Base-by-base conservation (phyloP, 2,329 filamentous ascomycete species). In the Polychaeton citri region DNA sequence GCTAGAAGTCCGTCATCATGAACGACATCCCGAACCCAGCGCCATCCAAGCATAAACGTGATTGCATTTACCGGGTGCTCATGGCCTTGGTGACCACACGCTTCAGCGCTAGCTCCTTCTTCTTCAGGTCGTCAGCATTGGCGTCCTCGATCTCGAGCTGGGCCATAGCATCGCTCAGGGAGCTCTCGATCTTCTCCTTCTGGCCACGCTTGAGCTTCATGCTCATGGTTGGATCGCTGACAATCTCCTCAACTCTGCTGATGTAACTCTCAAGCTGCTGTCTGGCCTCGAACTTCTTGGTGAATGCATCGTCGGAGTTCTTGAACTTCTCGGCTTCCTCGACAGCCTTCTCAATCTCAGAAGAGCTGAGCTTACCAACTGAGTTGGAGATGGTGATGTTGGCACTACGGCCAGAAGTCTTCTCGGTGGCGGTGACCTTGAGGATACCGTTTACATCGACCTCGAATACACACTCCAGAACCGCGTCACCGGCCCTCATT, bases 321-420 rank as follows among this genome's bases (percentile, higher is more conserved):
- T 98, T 98, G 82, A 95, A 98, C 69, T 93, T 92, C 71, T 88
- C 86, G 56, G 90, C 90, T 53, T 98, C 83, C 63, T 70, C 81
- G 63, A 98, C 85, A 88, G 96, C 96, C 71, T 77, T 86, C 74
- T 98, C 90, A 49, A 98, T 98, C 71, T 98, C 90, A 44, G 68
- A 67, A 36, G 80, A 82, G 45, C 86, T 94, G 51, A 98, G 84
- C 75, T 98, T 98, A 64, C 90, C 90, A 56, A 98, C 88, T 41
- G 90, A 94, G 79, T 98, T 98, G 68, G 84, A 85, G 68, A 98
- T 98, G 62, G 90, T 98, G 65, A 98, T 98, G 79, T 98, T 98
- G 68, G 90, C 90, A 59, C 75, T 90, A 63, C 90, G 87, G 57
- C 90, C 90, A 21, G 90, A 94, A 52, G 85, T 88, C 79, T 98